Evolutionary conservation across 164 flowering plant species (phyloP).

Genomic region (Malania oleifera): DNA sequence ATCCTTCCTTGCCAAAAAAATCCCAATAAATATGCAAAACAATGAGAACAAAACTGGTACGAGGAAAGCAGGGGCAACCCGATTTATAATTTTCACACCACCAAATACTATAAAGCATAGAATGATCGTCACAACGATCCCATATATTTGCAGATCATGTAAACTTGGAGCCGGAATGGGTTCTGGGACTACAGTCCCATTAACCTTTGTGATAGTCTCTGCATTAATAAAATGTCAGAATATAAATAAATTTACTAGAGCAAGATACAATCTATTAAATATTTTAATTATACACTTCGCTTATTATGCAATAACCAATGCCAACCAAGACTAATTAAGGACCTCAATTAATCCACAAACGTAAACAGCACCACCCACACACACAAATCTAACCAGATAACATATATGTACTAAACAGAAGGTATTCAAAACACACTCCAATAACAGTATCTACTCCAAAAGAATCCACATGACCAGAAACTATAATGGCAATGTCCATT

Average conservation of each 20-base stretch:
- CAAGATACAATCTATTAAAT: background rate
- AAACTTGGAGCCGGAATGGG: conserved; percentile 60
- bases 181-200: conserved; percentile 55
- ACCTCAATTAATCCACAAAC: no score
- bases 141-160: conserved; percentile 96
- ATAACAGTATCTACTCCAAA: no score
- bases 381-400: no score
- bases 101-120: conserved; percentile 96
- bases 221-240: conserved; percentile 24
- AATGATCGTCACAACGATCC: conserved; percentile 85
- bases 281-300: no score
- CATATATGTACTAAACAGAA: no score
- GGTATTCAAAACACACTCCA: no score
- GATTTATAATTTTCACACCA: conserved; percentile 95
- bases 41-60: conserved; percentile 84
- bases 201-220: conserved; percentile 69
- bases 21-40: conserved; percentile 82
- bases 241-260: background rate
- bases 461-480: no score
- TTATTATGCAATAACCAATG: no score
- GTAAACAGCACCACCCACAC: no score
- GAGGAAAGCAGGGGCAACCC: conserved; percentile 97
- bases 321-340: no score
- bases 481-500: no score
- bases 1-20: conserved; percentile 53